Evolutionary conservation across 257 asterid species (phyloP), one percentile per base, ranked within the genome.

Genomic region (Marsdenia floribunda): DNA sequence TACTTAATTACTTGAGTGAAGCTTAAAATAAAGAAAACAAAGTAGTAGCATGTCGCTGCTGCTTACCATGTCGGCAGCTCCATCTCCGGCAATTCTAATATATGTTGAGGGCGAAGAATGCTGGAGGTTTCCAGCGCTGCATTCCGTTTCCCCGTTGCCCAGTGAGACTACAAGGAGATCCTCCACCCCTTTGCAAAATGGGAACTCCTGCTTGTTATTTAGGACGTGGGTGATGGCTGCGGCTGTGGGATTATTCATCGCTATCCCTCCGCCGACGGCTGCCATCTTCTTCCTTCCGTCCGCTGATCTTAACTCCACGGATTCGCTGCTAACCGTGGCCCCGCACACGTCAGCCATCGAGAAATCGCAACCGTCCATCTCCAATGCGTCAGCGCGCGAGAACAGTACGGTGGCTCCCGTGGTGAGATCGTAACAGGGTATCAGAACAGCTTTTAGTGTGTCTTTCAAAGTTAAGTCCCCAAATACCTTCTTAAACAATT

Each of bases 141-240:
- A 68, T 24, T 77, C 79, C n/a, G 78, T 73, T 35, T 86, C 90
- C 0, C 92, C 91, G 26, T 82, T 85, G 2, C 96, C 98, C n/a
- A 92, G 63, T 0, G 97, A 92, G 29, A 90, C 74, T 7, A 90
- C 96, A 75, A 88, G 49, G 76, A 92, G 70, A 74, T 90, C 97
- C 54, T 80, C 89, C 16, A 87, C 90, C 3, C 88, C 89, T 19
- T 80, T 86, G 69, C 93, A 89, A 7, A 81, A 80, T 0, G 98
- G 98, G 73, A 90, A 92, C 55, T 92, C 98, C 47, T 86, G 93
- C 85, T 89, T 92, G 70, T 92, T 92, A 18, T 92, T 88, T 3
- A 90, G 88, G 22, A 92, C 97, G 77, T 92, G 97, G 0, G 97
- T 90, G 24, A 92, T 87, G 0, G 97, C 97, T 0, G 96, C 93